These are phyloP conservation scores for Saccharomyces jurei DNA, from an alignment of 805 yeast species.

Conservation along the genomic window DNA sequence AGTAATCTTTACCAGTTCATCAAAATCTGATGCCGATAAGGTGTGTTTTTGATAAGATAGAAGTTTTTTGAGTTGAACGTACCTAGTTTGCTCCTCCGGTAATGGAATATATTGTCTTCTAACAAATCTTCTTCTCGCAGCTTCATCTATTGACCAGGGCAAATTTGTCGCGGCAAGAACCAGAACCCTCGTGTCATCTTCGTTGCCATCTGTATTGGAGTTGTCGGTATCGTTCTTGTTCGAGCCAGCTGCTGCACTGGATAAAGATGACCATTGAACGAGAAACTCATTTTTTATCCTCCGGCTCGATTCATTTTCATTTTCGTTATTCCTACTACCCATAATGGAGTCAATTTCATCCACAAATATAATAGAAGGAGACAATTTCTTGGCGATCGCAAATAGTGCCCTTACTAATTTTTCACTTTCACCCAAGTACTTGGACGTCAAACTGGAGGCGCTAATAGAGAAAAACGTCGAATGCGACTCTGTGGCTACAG, in stretches of 20 bases:
- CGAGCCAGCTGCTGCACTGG: conserved; percentile 74
- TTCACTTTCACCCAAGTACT: conserved; percentile 86
- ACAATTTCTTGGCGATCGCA: conserved; percentile 70
- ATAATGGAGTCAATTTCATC: conserved; percentile 92
- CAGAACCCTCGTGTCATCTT: conserved; percentile 55
- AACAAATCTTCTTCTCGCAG: conserved; percentile 88
- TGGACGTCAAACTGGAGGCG: conserved; percentile 83
- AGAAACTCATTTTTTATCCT: conserved; percentile 88
- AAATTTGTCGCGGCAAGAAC: conserved; percentile 91
- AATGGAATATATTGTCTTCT: conserved; percentile 88
- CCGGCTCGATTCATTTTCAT: conserved; percentile 79
- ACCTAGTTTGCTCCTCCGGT: conserved; percentile 80
- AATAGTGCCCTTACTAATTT: conserved; percentile 86
- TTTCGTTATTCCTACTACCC: conserved; percentile 51
- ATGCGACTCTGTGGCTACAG: conserved; percentile 91
- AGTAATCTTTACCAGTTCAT: conserved; percentile 54
- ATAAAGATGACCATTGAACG: conserved; percentile 89
- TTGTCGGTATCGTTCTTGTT: conserved; percentile 34
- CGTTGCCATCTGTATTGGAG: conserved; percentile 10
- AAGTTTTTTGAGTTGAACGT: conserved; percentile 59
- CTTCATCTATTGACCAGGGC: conserved; percentile 97
- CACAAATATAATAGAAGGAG: conserved; percentile 90
- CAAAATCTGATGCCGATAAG: conserved; percentile 54
- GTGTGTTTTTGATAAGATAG: conserved; percentile 66
- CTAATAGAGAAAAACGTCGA: conserved; percentile 89